These are phyloP conservation scores for Chaetomium globosum DNA, from an alignment of 2,329 filamentous ascomycete genomes.

Conservation along the genomic window DNA sequence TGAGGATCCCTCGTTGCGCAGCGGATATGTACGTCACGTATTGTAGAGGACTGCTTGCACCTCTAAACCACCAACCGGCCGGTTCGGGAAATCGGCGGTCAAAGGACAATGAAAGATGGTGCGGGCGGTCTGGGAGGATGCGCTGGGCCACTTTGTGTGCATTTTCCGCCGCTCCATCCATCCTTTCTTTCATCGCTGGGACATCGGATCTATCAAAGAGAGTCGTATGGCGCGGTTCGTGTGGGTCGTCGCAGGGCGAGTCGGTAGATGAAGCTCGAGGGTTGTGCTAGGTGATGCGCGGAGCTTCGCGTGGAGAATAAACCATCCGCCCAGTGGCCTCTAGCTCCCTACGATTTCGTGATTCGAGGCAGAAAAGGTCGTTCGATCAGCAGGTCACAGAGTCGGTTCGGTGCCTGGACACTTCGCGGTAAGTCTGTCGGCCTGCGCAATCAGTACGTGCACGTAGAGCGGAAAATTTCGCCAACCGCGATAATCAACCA, in stretches of 20 bases:
- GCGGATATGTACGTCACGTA: slow-evolving; percentile 62
- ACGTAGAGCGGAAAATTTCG: slow-evolving; percentile 5
- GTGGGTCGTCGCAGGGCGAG: not conserved
- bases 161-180: slow-evolving; percentile 63
- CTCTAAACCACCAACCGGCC: slow-evolving; percentile 47
- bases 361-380: not conserved
- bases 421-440: slow-evolving; percentile 14
- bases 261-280: not conserved
- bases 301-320: not conserved
- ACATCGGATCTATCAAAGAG: slow-evolving; percentile 35
- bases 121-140: slow-evolving; percentile 55
- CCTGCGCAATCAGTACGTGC: slow-evolving; percentile 24
- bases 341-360: not conserved
- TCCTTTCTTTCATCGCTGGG: slow-evolving; percentile 46
- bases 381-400: not conserved
- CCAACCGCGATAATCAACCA: not conserved
- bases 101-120: slow-evolving; percentile 55
- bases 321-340: not conserved
- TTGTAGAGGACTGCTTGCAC: slow-evolving; percentile 52
- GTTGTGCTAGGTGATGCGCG: not conserved
- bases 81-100: slow-evolving; percentile 52
- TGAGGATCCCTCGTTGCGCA: slow-evolving; percentile 59
- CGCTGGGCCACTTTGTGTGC: slow-evolving; percentile 56
- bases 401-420: not conserved
- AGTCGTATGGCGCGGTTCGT: slow-evolving; percentile 12